Percentiles rank a stretch among this genome's conserved stretches.
Evolutionary conservation across 164 flowering plant genomes (phyloP).

Genomic region (Stephania yunnanensis): DNA sequence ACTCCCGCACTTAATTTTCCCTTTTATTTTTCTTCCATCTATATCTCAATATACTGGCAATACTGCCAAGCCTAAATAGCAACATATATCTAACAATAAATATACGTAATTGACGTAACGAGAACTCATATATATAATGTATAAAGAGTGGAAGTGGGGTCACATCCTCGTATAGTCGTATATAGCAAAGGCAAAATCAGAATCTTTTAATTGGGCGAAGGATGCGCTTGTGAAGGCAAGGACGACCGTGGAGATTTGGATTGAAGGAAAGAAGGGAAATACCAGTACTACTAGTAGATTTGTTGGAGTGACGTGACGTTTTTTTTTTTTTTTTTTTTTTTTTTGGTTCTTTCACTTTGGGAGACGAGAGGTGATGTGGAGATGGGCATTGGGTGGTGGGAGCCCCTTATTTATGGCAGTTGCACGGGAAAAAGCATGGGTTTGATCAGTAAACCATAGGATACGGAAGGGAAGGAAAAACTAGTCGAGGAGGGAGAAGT

Average conservation of each 20-base stretch:
- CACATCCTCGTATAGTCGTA: no score
- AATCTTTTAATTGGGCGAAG: slow-evolving; percentile 1
- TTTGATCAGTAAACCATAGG: background rate
- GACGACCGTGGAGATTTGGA: slow-evolving; percentile 5
- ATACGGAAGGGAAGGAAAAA: background rate
- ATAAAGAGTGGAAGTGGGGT: no score
- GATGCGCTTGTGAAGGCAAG: background rate
- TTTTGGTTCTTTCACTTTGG: background rate
- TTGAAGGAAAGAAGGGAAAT: background rate
- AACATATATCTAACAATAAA: no score
- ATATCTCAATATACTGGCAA: no score
- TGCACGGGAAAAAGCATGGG: background rate
- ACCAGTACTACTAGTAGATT: background rate
- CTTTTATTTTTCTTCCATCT: no score
- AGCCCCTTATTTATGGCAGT: background rate
- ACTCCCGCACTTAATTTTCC: no score
- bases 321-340: no score
- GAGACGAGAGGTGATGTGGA: background rate
- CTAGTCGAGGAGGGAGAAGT: background rate
- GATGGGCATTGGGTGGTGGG: background rate
- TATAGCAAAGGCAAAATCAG: background rate
- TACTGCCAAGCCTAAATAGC: no score
- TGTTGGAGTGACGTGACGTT: slow-evolving; percentile 1
- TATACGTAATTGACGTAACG: no score
- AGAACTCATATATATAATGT: no score